Evolutionary conservation across 1,284 basidiomycete genomes (phyloP), one percentile per base, ranked within the genome.

Genomic region (Xerocomus amazonicus): DNA sequence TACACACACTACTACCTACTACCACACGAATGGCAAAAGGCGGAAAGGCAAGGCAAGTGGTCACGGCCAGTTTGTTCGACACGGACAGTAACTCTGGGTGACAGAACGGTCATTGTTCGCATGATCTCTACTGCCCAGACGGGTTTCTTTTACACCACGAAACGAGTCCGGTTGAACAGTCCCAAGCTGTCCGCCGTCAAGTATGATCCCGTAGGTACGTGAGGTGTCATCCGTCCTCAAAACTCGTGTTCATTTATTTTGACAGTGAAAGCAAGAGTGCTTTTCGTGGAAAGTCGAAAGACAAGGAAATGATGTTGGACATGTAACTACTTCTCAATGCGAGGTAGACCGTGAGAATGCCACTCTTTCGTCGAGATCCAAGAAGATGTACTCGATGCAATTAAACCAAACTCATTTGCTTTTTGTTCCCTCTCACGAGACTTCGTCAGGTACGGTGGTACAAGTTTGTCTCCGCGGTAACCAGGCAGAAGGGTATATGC

Each of bases 101-200:
- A 28, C 59, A 94, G 92, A 67, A 92, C 88, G 2, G 70, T 93
- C 51, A 84, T 94, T 52, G 83, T 94, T 46, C 86, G 90, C 44
- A 77, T 95, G 58, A 83, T 94, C 48, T 94, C 91, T 13, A 92
- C 90, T 2, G 92, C 92, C 2, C 86, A 91, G 67, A 93, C 91
- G 1, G 92, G 92, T 14, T 92, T 80, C 72, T 93, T 93, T 69
- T 95, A 94, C 71, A 90, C 90, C 9, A 88, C 87, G 4, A 79
- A 83, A 56, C 78, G 91, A 19, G 70, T 85, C 43, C 78, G 92
- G 29, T 68, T 61, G 47, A 63, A 81, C 59, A 84, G 81, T 4
- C 81, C 87, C 19, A 86, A 80, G 67, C 73, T 95, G 50, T 81
- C 87, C 32, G 84, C 87, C 33, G 87, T 94, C 60, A 94, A 95